Percentiles rank a stretch among this genome's conserved stretches.
These are phyloP conservation scores for Suillus subaureus DNA, from an alignment of 768 basidiomycete species.

Conservation along the genomic window DNA sequence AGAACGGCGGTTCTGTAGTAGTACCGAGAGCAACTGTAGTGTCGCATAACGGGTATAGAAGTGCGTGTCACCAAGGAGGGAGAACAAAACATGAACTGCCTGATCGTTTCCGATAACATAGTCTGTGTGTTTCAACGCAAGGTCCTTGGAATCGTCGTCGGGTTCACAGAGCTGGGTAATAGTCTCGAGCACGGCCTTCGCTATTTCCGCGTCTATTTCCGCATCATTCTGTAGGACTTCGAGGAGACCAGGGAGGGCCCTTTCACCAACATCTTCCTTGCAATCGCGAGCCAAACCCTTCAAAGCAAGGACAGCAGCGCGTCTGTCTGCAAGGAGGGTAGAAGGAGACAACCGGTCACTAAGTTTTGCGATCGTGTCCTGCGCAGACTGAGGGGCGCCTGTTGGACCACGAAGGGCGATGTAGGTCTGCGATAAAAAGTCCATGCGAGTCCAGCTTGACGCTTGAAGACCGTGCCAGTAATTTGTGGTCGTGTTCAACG, in stretches of 20 bases:
- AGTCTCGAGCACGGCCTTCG: slow-evolving; percentile 91
- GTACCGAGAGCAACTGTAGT: slow-evolving; percentile 76
- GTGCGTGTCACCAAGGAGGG: slow-evolving; percentile 70
- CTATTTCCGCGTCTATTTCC: slow-evolving; percentile 88
- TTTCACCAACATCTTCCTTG: slow-evolving; percentile 84
- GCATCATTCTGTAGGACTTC: slow-evolving; percentile 87
- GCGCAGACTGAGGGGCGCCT: slow-evolving; percentile 79
- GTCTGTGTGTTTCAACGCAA: slow-evolving; percentile 87
- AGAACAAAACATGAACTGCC: slow-evolving; percentile 73
- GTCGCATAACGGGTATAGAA: slow-evolving; percentile 88
- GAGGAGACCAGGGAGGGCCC: slow-evolving; percentile 75
- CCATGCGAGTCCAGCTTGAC: neutral
- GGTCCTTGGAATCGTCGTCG: slow-evolving; percentile 59
- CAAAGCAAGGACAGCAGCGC: slow-evolving; percentile 90
- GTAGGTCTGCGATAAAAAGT: slow-evolving; percentile 81
- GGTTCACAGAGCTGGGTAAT: slow-evolving; percentile 83
- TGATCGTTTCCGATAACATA: slow-evolving; percentile 71
- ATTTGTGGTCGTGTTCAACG: slow-evolving; percentile 43
- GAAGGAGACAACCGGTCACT: slow-evolving; percentile 91
- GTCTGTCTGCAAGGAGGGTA: slow-evolving; percentile 85
- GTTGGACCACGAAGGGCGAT: slow-evolving; percentile 83
- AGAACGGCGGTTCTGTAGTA: slow-evolving; percentile 82
- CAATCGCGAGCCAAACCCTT: slow-evolving; percentile 93
- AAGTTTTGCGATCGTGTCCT: slow-evolving; percentile 85
- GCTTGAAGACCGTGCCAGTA: slow-evolving; percentile 35